Evolutionary conservation across 352 stramenopile genomes (phyloP), one percentile per base, ranked within the genome.

Genomic region (Blastocystis sp.): DNA sequence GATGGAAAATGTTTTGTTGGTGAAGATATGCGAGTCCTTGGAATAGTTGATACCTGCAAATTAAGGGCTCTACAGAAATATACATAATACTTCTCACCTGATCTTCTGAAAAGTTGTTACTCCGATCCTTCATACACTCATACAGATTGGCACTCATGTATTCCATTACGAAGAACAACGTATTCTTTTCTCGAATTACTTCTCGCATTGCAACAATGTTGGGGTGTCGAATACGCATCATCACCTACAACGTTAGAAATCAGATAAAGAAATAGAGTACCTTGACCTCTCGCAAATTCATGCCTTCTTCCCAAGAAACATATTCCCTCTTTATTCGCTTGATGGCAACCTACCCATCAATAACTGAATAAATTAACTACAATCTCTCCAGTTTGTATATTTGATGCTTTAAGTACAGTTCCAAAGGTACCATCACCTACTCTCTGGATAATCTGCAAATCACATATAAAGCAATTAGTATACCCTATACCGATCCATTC

Each of bases 271-370:
- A 24, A 22, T 9, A 11, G 54, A 24, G 7, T 91, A 96, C 93
- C 75, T 98, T 97, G 40, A 99, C 95, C 93, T 99, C 97, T 48
- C 96, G 94, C 19, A 99, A 92, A 62, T 98, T 93, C 92, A 98
- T 98, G 91, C 95, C 98, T 87, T 98, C 95, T 90, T 98, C 94
- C 93, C 92, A 95, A 73, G 93, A 97, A 91, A 96, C 96, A 91
- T 97, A 98, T 88, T 97, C 97, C 92, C 97, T 98, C 91, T 98
- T 98, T 94, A 98, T 98, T 90, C 96, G 97, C 91, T 98, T 98
- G 68, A 98, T 93, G 1, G 95, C 96, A 17, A 97, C 95, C 93
- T 97, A 82, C 37, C 13, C 35, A 37, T 15, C 37, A 57, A 27
- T 53, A 60, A 35, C 48, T n/a, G 64, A 24, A 44, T 1, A 9